Base-by-base conservation (phyloP, 306 rosid species). In the Crotalaria pallida region DNA sequence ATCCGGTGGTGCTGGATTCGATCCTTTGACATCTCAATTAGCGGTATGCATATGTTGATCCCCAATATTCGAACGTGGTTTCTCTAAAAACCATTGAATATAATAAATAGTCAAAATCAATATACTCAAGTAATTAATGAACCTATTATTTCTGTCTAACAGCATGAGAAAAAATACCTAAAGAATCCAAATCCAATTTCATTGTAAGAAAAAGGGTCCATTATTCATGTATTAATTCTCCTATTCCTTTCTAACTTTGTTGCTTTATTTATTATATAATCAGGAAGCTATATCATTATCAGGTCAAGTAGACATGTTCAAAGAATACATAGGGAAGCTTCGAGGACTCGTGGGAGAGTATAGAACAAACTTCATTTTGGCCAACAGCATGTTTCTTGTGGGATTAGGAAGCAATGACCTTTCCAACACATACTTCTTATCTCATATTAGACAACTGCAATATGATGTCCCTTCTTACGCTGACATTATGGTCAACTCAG, bases 321-420 rank as follows among this genome's bases (percentile, higher is more conserved):
- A 76, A 76, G 89, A 89, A 40, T 89, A 87, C 75, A 67, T 63
- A 24, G 82, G n/a, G 11, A 85, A 71, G 80, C 64, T 89, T 0
- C 63, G 51, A 44, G 79, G 63, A 15, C 1, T 34, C 0, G 83
- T 87, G 0, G 96, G 92, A 72, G 78, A 77, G 8, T 27, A 70
- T 5, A 80, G 73, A 81, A 58, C 87, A 38, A 60, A 85, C 2
- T 83, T 75, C 67, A 87, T 89, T 49, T 1, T 89, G 8, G 66
- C 82, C 52, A 89, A 87, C 24, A 67, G 87, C 56, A 0, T 87
- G 0, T 72, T 63, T 69, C 9, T 89, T 2, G 82, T 83, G 34
- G 96, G 76, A 11, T 83, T 88, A 0, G 92, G 96, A n/a, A 87
- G 90, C 58, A 86, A 87, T 41, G 96, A 89, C 79, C 82, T 89